Percentiles rank a stretch among this genome's conserved stretches.
Evolutionary conservation across 768 basidiomycete species (phyloP).

Genomic region (Tephrocybe sp.): DNA sequence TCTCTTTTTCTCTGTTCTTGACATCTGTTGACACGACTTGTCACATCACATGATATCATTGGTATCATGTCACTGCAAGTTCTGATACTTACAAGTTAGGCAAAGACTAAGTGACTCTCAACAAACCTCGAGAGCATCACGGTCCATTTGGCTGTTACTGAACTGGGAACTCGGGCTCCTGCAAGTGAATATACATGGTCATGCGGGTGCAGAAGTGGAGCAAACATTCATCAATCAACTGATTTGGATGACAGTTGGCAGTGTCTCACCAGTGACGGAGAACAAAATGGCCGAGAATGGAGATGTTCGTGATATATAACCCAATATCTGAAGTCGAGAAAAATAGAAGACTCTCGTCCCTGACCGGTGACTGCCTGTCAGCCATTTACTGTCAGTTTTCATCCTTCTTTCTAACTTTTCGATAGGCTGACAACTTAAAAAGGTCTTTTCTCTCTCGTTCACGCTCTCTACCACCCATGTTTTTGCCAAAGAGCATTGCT

Average conservation of each 20-base stretch:
- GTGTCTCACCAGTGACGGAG: too few species aligned
- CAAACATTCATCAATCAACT: slow-evolving; percentile 6
- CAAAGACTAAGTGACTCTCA: too few species aligned
- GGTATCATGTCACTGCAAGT: background rate
- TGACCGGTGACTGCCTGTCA: background rate
- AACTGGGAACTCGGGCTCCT: too few species aligned
- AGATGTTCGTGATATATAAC: background rate
- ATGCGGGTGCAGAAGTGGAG: background rate
- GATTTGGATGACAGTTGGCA: background rate
- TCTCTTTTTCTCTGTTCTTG: background rate
- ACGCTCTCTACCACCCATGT: slow-evolving; percentile 6
- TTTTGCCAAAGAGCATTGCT: slow-evolving; percentile 3
- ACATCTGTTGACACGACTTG: background rate
- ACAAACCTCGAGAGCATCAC: too few species aligned
- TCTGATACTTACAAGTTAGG: background rate
- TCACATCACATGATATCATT: slow-evolving; percentile 8
- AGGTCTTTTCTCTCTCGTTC: background rate
- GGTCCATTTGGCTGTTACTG: too few species aligned
- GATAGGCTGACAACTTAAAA: background rate
- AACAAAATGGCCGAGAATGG: background rate
- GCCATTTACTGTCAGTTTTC: background rate
- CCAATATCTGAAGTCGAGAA: background rate
- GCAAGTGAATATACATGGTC: too few species aligned
- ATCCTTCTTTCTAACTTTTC: background rate
- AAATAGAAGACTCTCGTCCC: background rate